Base-by-base conservation (phyloP, 2,329 filamentous ascomycete species). In the Alternaria sp. region DNA sequence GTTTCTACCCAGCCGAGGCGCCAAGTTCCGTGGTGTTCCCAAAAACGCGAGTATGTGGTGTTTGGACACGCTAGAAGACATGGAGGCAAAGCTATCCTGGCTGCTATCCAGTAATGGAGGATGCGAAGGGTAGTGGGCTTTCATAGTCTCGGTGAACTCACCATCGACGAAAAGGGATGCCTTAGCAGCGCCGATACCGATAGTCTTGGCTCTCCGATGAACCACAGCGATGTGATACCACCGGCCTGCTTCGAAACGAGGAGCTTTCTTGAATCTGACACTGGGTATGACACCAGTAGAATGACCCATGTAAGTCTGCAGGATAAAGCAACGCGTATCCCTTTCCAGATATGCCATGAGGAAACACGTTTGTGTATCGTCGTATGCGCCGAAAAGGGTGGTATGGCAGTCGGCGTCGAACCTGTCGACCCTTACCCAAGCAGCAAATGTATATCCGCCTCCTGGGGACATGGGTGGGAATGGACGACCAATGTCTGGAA, bases 221-320 rank as follows among this genome's bases (percentile, higher is more conserved):
- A 96, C 92, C 65, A 99, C 83, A 46, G 91, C 93, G 72, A 99
- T 88, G 79, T 99, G 96, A 79, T 99, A 99, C 96, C 96, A 99
- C 71, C 84, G 86, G 58, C 89, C 87, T 66, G 91, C 86, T 70
- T 89, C 84, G 74, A 99, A 98, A 1, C 86, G 83, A 11, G 90
- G 88, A 3, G 91, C 91, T 78, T 96, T 97, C 78, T 96, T 97
- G 85, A 99, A 99, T 59, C 96, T 89, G 50, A 99, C 92, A 79
- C 95, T 98, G 3, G 96, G 95, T 62, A 91, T 89, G 12, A 77
- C 66, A n/a, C 76, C 76, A 26, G 76, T 64, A 56, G 89, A 86
- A 9, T 93, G 93, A 56, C 89, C 92, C 64, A 98, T 91, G 17
- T 96, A 97, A 8, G 96, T 98, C 81, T 99, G 96, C 6, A 99